phyloP scores from a whole-genome alignment of 2,329 filamentous ascomycete genomes.

The Simplicillium aogashimaense region DNA sequence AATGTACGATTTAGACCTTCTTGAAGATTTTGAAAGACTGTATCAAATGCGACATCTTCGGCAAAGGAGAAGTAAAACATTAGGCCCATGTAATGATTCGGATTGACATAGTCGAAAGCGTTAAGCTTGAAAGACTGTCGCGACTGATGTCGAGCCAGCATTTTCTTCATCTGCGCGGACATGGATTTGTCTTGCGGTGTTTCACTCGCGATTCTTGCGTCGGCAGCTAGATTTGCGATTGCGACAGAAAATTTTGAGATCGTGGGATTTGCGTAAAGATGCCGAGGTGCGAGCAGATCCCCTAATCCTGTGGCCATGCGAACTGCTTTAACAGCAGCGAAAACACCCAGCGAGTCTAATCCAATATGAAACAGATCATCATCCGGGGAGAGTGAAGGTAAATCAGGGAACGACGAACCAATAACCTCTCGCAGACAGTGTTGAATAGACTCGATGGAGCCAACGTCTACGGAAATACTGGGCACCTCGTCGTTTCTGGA shows the following conservation, averaged over 20 bases:
- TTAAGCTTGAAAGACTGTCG: conserved; percentile 18
- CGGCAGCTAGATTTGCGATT: conserved; percentile 10
- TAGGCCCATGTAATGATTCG: conserved; percentile 19
- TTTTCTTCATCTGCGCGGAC: conserved; percentile 5
- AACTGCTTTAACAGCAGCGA: conserved; percentile 19
- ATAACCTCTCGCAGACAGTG: conserved; percentile 10
- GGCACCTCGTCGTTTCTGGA: conserved; percentile 9
- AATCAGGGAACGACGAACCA: conserved; percentile 9
- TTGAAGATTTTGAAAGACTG: conserved; percentile 20
- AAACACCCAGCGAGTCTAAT: conserved; percentile 20
- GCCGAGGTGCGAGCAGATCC: conserved; percentile 19
- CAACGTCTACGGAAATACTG: conserved; percentile 10
- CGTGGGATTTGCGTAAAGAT: conserved; percentile 23
- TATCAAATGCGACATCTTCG: conserved; percentile 13
- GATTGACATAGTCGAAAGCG: conserved; percentile 21
- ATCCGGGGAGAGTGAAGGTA: conserved; percentile 10
- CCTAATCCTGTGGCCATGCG: conserved; percentile 16
- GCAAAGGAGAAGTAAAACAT: conserved; percentile 23
- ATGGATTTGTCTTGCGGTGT: conserved; percentile 16
- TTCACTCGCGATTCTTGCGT: conserved; percentile 7
- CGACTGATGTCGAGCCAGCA: conserved; percentile 12
- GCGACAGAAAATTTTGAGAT: conserved; percentile 14
- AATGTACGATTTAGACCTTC: conserved; percentile 22
- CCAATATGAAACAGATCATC: conserved; percentile 17
- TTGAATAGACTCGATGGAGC: conserved; percentile 13